Conservation (phyloP, 1,139 yeast genomes). For the Sugiyamaella castrensis region DNA sequence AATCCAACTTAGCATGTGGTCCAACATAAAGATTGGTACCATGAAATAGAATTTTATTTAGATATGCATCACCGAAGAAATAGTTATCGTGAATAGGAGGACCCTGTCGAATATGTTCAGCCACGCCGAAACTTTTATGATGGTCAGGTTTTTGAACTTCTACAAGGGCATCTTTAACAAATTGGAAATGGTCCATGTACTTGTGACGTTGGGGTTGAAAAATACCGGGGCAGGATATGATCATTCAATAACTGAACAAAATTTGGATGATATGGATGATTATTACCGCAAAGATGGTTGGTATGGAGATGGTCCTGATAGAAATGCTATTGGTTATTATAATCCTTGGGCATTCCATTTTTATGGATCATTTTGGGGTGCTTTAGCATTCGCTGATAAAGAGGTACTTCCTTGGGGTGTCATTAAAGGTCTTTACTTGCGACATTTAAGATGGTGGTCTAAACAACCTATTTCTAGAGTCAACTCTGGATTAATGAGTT, state of each 20-base stretch:
- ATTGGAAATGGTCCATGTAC: no score
- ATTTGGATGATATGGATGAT: conserved; percentile 29
- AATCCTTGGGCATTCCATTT: conserved; percentile 37
- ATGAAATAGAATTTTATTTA: conserved; percentile 20
- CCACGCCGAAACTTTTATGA: conserved; percentile 15
- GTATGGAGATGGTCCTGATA: conserved; percentile 32
- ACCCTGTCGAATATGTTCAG: conserved; percentile 23
- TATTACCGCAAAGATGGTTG: conserved; percentile 36
- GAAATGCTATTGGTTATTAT: conserved; percentile 34
- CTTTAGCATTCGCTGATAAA: conserved; percentile 30
- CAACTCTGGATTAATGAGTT: conserved; percentile 30
- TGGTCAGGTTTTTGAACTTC: conserved; percentile 14
- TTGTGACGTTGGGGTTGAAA: conserved; percentile 35
- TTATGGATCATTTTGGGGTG: conserved; percentile 36
- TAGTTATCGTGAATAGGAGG: conserved; percentile 21
- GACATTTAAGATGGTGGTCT: conserved; percentile 36
- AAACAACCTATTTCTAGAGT: conserved; percentile 32
- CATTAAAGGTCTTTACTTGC: conserved; percentile 33
- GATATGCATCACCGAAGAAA: conserved; percentile 19
- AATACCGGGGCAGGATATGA: conserved; percentile 29
- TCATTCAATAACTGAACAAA: conserved; percentile 22
- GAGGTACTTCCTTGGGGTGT: conserved; percentile 32
- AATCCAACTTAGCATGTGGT: conserved; percentile 22
- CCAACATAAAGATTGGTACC: conserved; percentile 21
- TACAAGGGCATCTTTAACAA: conserved; percentile 17